Percentiles rank a stretch among this genome's conserved stretches.
Conservation (phyloP, 2,329 filamentous ascomycete genomes). For the Penicillium sp. region DNA sequence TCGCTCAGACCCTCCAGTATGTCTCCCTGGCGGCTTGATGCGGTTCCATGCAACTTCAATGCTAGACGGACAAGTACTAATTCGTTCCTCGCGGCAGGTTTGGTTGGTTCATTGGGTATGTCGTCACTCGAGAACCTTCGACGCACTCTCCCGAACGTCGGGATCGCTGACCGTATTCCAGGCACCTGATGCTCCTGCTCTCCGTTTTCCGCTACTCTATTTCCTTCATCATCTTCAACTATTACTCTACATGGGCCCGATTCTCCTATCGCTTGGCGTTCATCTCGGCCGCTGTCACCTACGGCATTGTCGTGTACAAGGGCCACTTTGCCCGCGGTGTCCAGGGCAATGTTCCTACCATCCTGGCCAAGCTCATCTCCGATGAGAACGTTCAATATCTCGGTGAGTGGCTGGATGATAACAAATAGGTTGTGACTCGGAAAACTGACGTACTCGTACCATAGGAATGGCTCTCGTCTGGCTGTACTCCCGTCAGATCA, state of each 20-base stretch:
- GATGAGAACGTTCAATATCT: constrained; percentile 99
- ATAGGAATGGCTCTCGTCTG: constrained; percentile 90
- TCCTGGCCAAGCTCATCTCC: constrained; percentile 64
- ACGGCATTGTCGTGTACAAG: constrained; percentile 99
- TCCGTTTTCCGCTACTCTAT: constrained; percentile 78
- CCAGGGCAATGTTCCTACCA: constrained; percentile 62
- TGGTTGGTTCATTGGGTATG: constrained; percentile 79
- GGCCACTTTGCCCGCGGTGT: constrained; percentile 81
- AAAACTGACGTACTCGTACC: constrained; percentile 5
- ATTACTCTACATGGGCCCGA: constrained; percentile 70
- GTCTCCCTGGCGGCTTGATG: constrained; percentile 45
- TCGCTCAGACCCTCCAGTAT: constrained; percentile 87
- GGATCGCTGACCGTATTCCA: constrained; percentile 42
- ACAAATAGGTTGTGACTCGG: constrained; percentile 2
- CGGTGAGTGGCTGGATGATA: constrained; percentile 56
- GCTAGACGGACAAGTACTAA: constrained; percentile 18
- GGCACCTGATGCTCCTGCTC: constrained; percentile 82
- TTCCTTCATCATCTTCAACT: constrained; percentile 88
- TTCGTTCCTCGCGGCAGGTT: constrained; percentile 43
- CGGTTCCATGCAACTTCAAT: constrained; percentile 11
- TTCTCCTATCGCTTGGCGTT: constrained; percentile 91
- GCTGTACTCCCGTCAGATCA: constrained; percentile 87
- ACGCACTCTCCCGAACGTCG: neutral
- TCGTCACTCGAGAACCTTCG: constrained; percentile 13
- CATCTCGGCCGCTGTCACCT: constrained; percentile 82